Conservation (phyloP, 2,329 filamentous ascomycete species). For the Alternaria panax region DNA sequence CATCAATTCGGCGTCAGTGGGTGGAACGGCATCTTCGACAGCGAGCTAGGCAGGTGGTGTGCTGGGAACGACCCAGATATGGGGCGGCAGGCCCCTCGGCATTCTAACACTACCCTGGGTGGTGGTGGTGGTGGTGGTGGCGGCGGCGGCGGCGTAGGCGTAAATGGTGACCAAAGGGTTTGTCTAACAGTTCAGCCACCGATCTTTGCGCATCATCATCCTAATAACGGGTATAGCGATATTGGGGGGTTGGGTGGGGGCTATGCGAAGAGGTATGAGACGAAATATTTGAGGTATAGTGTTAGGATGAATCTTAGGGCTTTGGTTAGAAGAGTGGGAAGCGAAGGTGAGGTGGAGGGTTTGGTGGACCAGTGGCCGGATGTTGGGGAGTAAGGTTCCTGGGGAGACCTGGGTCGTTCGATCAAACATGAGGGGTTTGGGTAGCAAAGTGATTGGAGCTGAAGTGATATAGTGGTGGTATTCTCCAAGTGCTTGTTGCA, state of each 20-base stretch:
- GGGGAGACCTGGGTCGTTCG: no score
- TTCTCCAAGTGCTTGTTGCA: not conserved
- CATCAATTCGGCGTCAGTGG: slow-evolving; percentile 40
- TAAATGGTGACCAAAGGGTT: slow-evolving; percentile 26
- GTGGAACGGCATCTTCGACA: slow-evolving; percentile 43
- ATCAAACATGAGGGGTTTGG: no score
- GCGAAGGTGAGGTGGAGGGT: slow-evolving; percentile 21
- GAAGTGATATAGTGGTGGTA: slow-evolving; percentile 1
- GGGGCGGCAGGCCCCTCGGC: slow-evolving; percentile 12
- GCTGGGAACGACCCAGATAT: slow-evolving; percentile 35
- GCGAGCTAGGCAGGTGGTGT: slow-evolving; percentile 40
- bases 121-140: no score
- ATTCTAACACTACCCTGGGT: not conserved
- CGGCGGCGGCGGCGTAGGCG: not conserved
- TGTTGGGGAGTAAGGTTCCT: slow-evolving; percentile 7
- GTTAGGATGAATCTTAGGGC: slow-evolving; percentile 43
- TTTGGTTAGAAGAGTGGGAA: slow-evolving; percentile 28
- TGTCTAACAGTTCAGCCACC: slow-evolving; percentile 40
- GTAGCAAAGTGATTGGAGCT: not conserved
- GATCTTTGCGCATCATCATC: slow-evolving; percentile 43
- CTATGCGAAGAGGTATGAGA: slow-evolving; percentile 41
- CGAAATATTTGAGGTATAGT: slow-evolving; percentile 42
- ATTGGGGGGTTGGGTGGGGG: slow-evolving; percentile 42
- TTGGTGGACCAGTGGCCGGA: slow-evolving; percentile 43
- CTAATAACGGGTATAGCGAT: slow-evolving; percentile 40